Percentiles rank a stretch among this genome's conserved stretches.
Conservation (phyloP, 2,329 filamentous ascomycete species). For the Aschersonia sp. region DNA sequence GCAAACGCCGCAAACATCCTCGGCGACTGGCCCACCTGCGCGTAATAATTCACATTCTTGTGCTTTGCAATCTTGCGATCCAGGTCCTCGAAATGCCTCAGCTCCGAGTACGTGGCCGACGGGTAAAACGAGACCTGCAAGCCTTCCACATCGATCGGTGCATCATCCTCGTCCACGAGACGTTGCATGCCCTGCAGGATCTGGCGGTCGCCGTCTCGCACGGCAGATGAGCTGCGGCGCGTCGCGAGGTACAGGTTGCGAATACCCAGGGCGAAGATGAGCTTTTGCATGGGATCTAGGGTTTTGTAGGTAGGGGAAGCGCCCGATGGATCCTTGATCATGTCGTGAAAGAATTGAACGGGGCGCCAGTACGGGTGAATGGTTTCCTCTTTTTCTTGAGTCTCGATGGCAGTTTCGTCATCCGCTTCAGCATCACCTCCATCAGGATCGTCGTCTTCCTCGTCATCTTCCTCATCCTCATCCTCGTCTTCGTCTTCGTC, state of each 20-base stretch:
- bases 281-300: slow-evolving; percentile 2
- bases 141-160: background rate
- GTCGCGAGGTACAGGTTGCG: slow-evolving; percentile 4
- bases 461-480: background rate
- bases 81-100: slow-evolving; percentile 3
- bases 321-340: slow-evolving; percentile 1
- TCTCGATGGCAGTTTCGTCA: too few species aligned
- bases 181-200: slow-evolving; percentile 2
- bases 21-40: slow-evolving; percentile 2
- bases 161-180: slow-evolving; percentile 1
- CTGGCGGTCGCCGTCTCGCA: slow-evolving; percentile 2
- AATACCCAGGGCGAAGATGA: slow-evolving; percentile 4
- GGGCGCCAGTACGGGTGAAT: slow-evolving; percentile 1
- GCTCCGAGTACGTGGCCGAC: background rate
- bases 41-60: slow-evolving; percentile 1
- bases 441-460: too few species aligned
- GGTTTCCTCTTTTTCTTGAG: too few species aligned
- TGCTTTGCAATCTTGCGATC: slow-evolving; percentile 2
- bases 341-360: slow-evolving; percentile 3
- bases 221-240: background rate
- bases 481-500: too few species aligned
- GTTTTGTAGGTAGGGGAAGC: background rate
- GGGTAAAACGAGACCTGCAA: slow-evolving; percentile 4
- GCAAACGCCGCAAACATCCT: slow-evolving; percentile 6
- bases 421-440: too few species aligned